Conservation (phyloP, 106 monocot species). For the Acorus calamus region DNA sequence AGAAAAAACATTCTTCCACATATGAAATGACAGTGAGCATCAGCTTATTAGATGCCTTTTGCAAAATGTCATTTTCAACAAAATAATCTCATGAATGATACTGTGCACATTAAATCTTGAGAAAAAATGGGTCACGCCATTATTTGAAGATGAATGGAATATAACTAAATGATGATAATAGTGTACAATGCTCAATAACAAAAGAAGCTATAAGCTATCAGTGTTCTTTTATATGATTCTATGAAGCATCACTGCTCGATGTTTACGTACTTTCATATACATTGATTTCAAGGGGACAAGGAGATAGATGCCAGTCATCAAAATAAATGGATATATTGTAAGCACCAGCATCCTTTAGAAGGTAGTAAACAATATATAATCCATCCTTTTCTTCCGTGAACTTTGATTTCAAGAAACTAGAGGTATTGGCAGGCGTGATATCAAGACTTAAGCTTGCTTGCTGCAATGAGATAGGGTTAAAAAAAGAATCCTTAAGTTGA, state of each 20-base stretch:
- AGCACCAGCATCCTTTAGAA: constrained; percentile 38
- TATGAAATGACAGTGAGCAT: too few relatives aligned
- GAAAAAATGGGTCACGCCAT: too few relatives aligned
- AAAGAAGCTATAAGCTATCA: background rate
- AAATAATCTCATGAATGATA: background rate
- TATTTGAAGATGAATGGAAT: too few relatives aligned
- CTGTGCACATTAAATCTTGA: too few relatives aligned
- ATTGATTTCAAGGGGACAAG: constrained; percentile 67
- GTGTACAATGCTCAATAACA: background rate
- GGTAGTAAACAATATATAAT: constrained; percentile 52
- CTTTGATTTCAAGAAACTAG: constrained; percentile 27
- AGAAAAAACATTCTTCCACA: too few relatives aligned
- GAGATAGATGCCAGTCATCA: constrained; percentile 38
- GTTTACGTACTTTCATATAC: constrained; percentile 53
- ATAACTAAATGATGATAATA: background rate
- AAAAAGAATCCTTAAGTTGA: constrained; percentile 56
- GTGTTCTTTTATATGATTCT: background rate
- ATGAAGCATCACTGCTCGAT: background rate
- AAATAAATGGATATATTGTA: constrained; percentile 65
- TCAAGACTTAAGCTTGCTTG: constrained; percentile 38
- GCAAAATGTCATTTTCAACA: too few relatives aligned
- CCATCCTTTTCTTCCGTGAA: constrained; percentile 48
- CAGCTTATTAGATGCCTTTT: too few relatives aligned
- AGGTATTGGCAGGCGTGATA: constrained; percentile 24
- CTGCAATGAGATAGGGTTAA: constrained; percentile 40